Evolutionary conservation across 495 filamentous ascomycete species (phyloP).

Genomic region (Penicillium atrosanguineum): DNA sequence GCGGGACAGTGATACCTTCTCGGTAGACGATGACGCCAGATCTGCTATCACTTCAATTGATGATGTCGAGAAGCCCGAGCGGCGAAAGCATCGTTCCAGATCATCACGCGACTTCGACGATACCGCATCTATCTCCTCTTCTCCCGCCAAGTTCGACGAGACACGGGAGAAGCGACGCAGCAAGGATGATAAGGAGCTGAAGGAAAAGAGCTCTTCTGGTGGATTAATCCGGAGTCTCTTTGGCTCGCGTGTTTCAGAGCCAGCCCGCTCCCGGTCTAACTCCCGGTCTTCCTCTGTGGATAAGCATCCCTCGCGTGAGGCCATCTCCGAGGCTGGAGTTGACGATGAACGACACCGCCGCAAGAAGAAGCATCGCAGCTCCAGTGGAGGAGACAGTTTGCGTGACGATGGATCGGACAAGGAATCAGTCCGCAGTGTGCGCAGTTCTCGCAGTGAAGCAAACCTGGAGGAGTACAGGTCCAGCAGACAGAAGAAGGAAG

Average conservation of each 20-base stretch:
- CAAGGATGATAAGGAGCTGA: slow-evolving; percentile 34
- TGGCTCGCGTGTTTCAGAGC: slow-evolving; percentile 36
- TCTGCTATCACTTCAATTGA: slow-evolving; percentile 21
- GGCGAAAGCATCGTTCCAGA: slow-evolving; percentile 17
- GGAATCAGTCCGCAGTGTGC: slow-evolving; percentile 6
- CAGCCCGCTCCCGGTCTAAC: slow-evolving; percentile 29
- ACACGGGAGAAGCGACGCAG: slow-evolving; percentile 27
- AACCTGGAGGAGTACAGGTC: slow-evolving; percentile 38
- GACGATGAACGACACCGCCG: slow-evolving; percentile 42
- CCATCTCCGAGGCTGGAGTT: slow-evolving; percentile 37
- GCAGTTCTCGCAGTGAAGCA: slow-evolving; percentile 23
- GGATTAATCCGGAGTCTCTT: slow-evolving; percentile 40
- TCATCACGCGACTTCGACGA: slow-evolving; percentile 31
- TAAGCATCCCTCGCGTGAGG: slow-evolving; percentile 35
- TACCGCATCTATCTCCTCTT: slow-evolving; percentile 32
- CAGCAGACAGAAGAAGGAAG: slow-evolving; percentile 39
- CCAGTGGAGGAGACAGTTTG: slow-evolving; percentile 29
- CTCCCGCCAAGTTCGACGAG: slow-evolving; percentile 30
- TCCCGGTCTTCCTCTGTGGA: slow-evolving; percentile 34
- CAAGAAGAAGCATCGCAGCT: slow-evolving; percentile 42
- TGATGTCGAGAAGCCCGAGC: slow-evolving; percentile 19
- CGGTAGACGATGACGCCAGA: slow-evolving; percentile 13
- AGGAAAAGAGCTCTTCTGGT: slow-evolving; percentile 27
- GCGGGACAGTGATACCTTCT: slow-evolving; percentile 24
- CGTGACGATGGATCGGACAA: slow-evolving; percentile 26